A percentile compares a stretch with the other conserved stretches of the same genome.
Evolutionary conservation across 1,284 basidiomycete genomes (phyloP).

Genomic region (Cryptococcus hybrid): DNA sequence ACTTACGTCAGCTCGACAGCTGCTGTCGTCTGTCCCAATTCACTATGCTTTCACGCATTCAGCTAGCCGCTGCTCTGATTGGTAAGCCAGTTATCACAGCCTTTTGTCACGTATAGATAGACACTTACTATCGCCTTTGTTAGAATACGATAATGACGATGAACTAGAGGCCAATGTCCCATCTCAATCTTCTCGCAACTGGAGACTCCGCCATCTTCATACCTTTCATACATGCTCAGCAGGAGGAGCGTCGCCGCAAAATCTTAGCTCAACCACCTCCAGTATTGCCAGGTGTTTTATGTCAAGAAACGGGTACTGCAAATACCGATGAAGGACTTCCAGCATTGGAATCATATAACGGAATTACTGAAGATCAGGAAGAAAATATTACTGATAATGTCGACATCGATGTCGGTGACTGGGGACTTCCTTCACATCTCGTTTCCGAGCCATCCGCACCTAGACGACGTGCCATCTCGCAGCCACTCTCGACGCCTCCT

Average conservation of each 20-base stretch:
- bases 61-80: conserved; percentile 42
- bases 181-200: conserved; percentile 15
- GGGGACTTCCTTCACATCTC: conserved; percentile 27
- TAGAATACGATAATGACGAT: conserved; percentile 47
- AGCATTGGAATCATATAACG: neutral
- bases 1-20: too few species aligned
- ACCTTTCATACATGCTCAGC: conserved; percentile 17
- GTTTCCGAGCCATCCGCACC: conserved; percentile 4
- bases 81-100: conserved; percentile 11
- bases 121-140: conserved; percentile 1
- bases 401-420: conserved; percentile 17
- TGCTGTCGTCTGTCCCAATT: neutral
- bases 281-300: neutral
- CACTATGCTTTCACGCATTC: conserved; percentile 20
- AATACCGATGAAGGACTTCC: conserved; percentile 2
- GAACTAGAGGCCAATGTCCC: neutral
- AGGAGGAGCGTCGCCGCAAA: conserved; percentile 10
- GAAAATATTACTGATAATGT: neutral
- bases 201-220: conserved; percentile 42
- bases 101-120: neutral
- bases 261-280: conserved; percentile 18
- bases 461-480: neutral
- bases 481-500: conserved; percentile 12
- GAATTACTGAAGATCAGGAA: neutral
- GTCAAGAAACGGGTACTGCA: too few species aligned